Evolutionary conservation across 257 asterid species (phyloP).

Genomic region (Primulina huaijiensis): DNA sequence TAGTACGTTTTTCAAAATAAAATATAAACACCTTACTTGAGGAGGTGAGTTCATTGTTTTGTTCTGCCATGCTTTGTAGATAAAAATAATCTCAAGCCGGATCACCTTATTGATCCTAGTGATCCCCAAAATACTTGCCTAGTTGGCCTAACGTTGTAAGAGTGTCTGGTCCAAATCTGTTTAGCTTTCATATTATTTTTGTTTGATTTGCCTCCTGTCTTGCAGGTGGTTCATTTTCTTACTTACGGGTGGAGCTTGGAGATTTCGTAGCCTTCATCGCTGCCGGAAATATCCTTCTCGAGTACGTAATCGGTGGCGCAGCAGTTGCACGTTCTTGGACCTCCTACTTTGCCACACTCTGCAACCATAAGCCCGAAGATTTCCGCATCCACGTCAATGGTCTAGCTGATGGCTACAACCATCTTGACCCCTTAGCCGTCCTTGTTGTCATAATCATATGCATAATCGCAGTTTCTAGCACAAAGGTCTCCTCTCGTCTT

Average conservation of each 20-base stretch:
- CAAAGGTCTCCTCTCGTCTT: constrained; percentile 62
- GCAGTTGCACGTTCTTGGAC: constrained; percentile 95
- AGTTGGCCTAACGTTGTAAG: no score
- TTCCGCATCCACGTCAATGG: constrained; percentile 45
- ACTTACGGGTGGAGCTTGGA: constrained; percentile 84
- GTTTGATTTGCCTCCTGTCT: neutral
- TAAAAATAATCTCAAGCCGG: no score
- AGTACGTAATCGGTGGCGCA: constrained; percentile 67
- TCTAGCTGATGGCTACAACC: constrained; percentile 48
- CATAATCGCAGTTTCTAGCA: constrained; percentile 42
- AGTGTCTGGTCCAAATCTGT: no score
- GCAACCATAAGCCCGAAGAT: constrained; percentile 32
- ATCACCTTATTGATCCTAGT: no score
- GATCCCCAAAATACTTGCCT: no score
- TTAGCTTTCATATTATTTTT: no score
- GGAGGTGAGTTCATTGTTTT: no score
- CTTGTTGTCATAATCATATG: constrained; percentile 41
- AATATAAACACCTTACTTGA: no score
- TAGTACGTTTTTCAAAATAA: no score
- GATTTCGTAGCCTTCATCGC: constrained; percentile 83
- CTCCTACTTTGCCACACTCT: constrained; percentile 76
- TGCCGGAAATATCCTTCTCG: constrained; percentile 81
- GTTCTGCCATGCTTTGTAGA: no score
- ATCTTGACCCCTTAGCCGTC: constrained; percentile 74
- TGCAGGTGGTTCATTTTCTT: constrained; percentile 80